Conservation (phyloP, 78 protist species). For the Pelomyxa schiedti region DNA sequence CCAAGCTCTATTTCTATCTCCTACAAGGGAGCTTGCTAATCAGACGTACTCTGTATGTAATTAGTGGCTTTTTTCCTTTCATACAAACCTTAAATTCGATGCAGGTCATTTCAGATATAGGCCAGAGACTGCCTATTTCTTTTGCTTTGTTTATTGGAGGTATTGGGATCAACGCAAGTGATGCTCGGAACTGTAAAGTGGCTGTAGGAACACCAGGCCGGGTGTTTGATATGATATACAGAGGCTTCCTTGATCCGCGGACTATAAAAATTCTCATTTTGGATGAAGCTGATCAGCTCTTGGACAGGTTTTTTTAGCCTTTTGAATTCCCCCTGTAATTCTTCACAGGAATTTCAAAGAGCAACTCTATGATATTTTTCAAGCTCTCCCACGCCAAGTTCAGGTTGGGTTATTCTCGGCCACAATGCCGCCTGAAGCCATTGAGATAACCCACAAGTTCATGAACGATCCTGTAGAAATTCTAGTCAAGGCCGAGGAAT, state of each 20-base stretch:
- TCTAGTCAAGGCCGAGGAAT: conserved; percentile 96
- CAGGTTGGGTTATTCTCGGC: conserved; percentile 97
- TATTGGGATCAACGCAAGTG: too few species aligned
- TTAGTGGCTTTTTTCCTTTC: too few species aligned
- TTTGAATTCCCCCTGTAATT: too few species aligned
- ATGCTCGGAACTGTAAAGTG: too few species aligned
- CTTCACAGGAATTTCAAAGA: conserved; percentile 95
- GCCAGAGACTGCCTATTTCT: too few species aligned
- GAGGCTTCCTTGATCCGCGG: conserved; percentile 69
- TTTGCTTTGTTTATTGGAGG: too few species aligned
- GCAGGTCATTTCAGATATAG: too few species aligned
- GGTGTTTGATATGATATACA: conserved; percentile 91
- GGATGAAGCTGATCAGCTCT: conserved; percentile 99
- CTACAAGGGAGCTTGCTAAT: conserved; percentile 98
- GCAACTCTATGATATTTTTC: conserved; percentile 96
- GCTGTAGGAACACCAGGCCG: conserved; percentile 99
- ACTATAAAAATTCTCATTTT: conserved; percentile 77
- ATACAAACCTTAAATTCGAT: too few species aligned
- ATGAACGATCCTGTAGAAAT: conserved; percentile 96
- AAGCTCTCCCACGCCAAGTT: conserved; percentile 67
- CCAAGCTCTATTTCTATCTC: conserved; percentile 96
- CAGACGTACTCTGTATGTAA: conserved; percentile 94
- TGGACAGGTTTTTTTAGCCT: too few species aligned
- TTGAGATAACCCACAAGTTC: conserved; percentile 90
- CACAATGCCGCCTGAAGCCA: conserved; percentile 95